Percentiles rank a stretch among this genome's conserved stretches.
These are phyloP conservation scores for Pugionium dolabratum DNA, from an alignment of 345 rosid species.

Conservation along the genomic window DNA sequence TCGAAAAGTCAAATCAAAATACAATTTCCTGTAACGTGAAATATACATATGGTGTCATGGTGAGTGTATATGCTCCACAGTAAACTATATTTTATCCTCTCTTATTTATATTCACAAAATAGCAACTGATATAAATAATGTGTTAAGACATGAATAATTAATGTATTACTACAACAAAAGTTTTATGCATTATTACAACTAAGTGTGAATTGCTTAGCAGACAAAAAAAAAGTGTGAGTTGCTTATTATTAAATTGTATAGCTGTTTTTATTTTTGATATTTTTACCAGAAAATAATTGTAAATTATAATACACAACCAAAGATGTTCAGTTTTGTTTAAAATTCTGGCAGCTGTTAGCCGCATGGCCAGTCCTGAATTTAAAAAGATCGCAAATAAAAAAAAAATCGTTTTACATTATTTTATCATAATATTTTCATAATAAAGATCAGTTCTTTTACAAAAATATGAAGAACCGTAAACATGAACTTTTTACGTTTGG, in stretches of 20 bases:
- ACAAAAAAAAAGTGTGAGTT: neutral
- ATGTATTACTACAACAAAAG: no score
- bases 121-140: no score
- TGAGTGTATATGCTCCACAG: conserved; percentile 32
- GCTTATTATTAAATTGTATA: neutral
- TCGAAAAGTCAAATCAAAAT: conserved; percentile 40
- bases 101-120: neutral
- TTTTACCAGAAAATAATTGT: neutral
- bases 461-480: no score
- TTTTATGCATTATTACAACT: neutral
- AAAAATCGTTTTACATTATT: no score
- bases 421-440: no score
- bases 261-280: no score
- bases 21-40: conserved; percentile 41
- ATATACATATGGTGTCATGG: conserved; percentile 4
- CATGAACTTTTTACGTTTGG: no score
- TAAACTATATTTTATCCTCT: conserved; percentile 9
- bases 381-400: no score
- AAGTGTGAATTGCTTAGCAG: neutral
- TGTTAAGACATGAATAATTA: neutral
- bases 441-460: no score
- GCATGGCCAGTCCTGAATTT: no score
- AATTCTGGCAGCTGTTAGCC: no score
- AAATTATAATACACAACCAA: neutral
- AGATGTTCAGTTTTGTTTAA: no score